Conservation (phyloP, 306 rosid species). For the Rosa multiflora region DNA sequence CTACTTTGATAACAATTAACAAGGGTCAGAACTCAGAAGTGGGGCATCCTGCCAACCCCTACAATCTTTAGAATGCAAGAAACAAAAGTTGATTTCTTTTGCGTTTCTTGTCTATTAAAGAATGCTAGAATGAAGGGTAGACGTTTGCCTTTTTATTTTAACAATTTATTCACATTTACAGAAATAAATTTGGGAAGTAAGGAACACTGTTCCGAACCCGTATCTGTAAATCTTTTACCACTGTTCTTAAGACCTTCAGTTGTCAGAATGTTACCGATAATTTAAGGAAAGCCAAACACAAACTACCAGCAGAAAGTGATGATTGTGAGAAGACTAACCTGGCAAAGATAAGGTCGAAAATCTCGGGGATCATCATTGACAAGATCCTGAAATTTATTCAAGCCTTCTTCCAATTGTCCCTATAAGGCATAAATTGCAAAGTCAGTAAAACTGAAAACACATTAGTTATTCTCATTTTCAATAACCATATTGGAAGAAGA, state of each 20-base stretch:
- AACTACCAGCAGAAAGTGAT: conserved; percentile 13
- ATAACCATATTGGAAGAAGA: background rate
- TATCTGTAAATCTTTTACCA: background rate
- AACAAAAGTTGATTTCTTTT: background rate
- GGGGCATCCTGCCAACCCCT: background rate
- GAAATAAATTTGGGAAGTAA: background rate
- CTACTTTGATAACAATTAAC: background rate
- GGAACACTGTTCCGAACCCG: background rate
- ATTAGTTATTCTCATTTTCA: background rate
- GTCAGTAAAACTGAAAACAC: background rate
- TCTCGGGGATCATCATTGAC: conserved; percentile 74
- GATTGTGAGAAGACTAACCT: conserved; percentile 48
- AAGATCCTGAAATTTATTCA: conserved; percentile 66
- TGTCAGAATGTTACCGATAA: background rate
- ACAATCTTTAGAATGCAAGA: background rate
- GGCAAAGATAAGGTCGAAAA: conserved; percentile 92
- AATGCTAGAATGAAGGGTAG: background rate
- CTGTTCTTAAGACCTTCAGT: background rate
- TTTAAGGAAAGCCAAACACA: background rate
- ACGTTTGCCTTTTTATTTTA: background rate
- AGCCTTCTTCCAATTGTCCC: conserved; percentile 81
- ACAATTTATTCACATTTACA: background rate
- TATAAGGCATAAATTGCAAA: conserved; percentile 33
- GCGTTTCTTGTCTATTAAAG: background rate
- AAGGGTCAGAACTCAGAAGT: background rate